phyloP scores from a whole-genome alignment of 371 early-diverging fungal genomes.

The Mortierella polycephala region DNA sequence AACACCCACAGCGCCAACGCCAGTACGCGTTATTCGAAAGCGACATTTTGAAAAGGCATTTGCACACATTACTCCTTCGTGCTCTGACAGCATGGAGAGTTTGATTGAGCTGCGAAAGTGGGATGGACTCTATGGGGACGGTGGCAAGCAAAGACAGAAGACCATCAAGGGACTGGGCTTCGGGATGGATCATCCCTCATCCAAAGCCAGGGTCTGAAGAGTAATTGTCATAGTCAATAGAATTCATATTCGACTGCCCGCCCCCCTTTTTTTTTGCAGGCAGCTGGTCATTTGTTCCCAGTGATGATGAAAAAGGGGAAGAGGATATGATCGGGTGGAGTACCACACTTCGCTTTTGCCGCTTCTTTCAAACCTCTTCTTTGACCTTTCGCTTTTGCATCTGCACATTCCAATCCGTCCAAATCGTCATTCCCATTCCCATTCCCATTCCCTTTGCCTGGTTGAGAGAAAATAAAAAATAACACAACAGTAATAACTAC shows the following conservation, averaged over 20 bases:
- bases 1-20: slow-evolving; percentile 14
- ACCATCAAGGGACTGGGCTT: slow-evolving; percentile 32
- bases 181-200: slow-evolving; percentile 11
- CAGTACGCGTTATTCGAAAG: slow-evolving; percentile 49
- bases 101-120: slow-evolving; percentile 88
- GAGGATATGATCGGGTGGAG: too few species aligned
- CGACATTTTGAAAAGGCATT: slow-evolving; percentile 86
- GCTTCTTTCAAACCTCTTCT: not conserved
- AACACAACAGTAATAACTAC: not conserved
- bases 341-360: not conserved
- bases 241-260: too few species aligned
- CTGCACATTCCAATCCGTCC: slow-evolving; percentile 15
- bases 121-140: slow-evolving; percentile 89
- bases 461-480: not conserved
- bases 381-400: slow-evolving; percentile 1
- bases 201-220: not conserved
- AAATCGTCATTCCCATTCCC: slow-evolving; percentile 25
- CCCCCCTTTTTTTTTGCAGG: too few species aligned
- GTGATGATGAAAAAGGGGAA: too few species aligned
- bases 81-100: slow-evolving; percentile 88
- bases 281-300: too few species aligned
- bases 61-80: slow-evolving; percentile 84
- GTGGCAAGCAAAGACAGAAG: slow-evolving; percentile 59
- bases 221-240: not conserved
- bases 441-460: not conserved